These are phyloP conservation scores for Trypanosoma avium DNA, from an alignment of 208 protist species.

Conservation along the genomic window DNA sequence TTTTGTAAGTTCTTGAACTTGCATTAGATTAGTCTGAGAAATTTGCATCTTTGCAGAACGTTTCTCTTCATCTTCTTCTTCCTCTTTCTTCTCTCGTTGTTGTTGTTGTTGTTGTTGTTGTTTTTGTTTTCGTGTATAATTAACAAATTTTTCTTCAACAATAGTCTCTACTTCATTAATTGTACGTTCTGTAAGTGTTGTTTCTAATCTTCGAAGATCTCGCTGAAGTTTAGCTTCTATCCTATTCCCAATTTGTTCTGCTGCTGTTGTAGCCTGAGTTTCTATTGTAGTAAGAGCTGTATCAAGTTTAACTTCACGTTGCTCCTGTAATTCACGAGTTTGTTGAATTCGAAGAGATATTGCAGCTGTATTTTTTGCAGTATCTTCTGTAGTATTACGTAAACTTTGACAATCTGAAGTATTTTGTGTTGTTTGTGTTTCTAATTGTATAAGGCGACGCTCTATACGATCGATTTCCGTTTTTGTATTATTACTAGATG, in stretches of 20 bases:
- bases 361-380: conserved; percentile 30
- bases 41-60: background rate
- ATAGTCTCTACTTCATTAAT: conserved; percentile 12
- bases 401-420: conserved; percentile 21
- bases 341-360: conserved; percentile 44
- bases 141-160: background rate
- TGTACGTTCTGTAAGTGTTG: conserved; percentile 11
- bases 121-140: too few relatives aligned
- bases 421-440: conserved; percentile 25
- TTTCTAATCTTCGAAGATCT: conserved; percentile 13
- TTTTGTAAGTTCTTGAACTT: conserved; percentile 4
- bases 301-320: conserved; percentile 27
- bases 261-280: background rate
- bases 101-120: background rate
- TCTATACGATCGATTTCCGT: conserved; percentile 67
- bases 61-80: too few relatives aligned
- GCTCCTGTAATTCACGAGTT: conserved; percentile 28
- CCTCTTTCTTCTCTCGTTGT: background rate
- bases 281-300: background rate
- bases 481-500: conserved; percentile 46
- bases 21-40: background rate
- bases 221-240: conserved; percentile 27
- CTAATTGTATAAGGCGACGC: conserved; percentile 49
- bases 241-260: background rate
- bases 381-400: conserved; percentile 33